phyloP scores from a whole-genome alignment of 257 asterid species.

The Solanum etuberosum region DNA sequence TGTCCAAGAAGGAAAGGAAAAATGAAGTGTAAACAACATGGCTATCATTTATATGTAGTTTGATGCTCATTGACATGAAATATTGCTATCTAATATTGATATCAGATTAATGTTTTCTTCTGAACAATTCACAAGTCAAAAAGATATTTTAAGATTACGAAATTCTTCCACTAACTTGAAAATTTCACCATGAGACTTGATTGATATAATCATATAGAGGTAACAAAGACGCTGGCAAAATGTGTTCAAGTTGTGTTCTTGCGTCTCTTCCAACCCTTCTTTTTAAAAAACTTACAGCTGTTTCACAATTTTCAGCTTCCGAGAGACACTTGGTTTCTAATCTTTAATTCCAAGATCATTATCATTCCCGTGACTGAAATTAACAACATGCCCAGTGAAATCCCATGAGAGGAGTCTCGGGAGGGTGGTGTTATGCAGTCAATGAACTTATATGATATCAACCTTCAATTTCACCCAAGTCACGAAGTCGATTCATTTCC shows the following conservation, averaged over 20 bases:
- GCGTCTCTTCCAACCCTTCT: not conserved
- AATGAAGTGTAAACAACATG: not conserved
- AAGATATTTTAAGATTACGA: not conserved
- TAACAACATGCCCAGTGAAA: not conserved
- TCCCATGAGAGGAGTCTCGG: not conserved
- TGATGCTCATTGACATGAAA: not conserved
- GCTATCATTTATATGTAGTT: not conserved
- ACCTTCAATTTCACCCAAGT: not conserved
- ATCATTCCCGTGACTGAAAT: not conserved
- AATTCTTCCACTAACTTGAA: not conserved
- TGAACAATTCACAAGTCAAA: not conserved
- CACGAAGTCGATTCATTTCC: not conserved
- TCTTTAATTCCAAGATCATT: not conserved
- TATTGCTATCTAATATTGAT: not conserved
- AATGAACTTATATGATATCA: not conserved
- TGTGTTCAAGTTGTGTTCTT: not conserved
- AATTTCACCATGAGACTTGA: not conserved
- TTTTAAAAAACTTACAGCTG: not conserved
- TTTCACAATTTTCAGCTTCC: not conserved
- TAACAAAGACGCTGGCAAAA: not conserved
- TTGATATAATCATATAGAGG: not conserved
- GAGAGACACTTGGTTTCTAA: not conserved
- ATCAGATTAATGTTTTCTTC: not conserved
- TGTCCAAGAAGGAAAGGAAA: not conserved
- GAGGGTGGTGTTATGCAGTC: not conserved